phyloP scores from a whole-genome alignment of 768 basidiomycete species.

The Hericium alpestre region DNA sequence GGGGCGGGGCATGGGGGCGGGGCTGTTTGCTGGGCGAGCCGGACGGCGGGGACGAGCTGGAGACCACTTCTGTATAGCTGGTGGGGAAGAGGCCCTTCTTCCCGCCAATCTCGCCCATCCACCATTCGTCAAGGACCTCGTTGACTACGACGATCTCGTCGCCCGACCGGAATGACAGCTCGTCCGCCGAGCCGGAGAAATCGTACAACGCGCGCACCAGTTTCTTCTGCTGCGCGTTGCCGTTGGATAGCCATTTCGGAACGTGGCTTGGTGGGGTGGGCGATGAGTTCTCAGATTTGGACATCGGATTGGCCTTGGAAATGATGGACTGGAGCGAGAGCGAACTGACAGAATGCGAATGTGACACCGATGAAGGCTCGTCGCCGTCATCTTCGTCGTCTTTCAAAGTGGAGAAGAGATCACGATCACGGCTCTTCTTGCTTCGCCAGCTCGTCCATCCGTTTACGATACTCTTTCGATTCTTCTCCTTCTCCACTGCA shows the following conservation, averaged over 20 bases:
- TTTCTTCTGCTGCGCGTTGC: constrained; percentile 13
- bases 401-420: constrained; percentile 44
- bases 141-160: constrained; percentile 67
- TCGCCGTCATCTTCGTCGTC: constrained; percentile 30
- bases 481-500: constrained; percentile 23
- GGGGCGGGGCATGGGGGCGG: not conserved
- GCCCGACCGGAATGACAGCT: constrained; percentile 64
- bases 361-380: constrained; percentile 22
- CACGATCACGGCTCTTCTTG: constrained; percentile 31
- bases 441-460: constrained; percentile 43
- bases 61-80: constrained; percentile 49
- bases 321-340: constrained; percentile 8
- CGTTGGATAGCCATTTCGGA: constrained; percentile 25
- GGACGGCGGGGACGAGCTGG: constrained; percentile 6
- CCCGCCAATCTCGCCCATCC: constrained; percentile 71
- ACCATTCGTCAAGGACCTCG: constrained; percentile 85
- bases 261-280: constrained; percentile 6
- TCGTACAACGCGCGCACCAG: constrained; percentile 64
- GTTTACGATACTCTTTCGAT: constrained; percentile 35
- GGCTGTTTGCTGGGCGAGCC: not conserved
- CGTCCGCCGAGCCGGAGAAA: constrained; percentile 66
- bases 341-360: constrained; percentile 6
- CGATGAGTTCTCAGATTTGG: constrained; percentile 2
- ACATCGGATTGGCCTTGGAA: constrained; percentile 5
- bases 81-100: constrained; percentile 74